Evolutionary conservation across 2,329 filamentous ascomycete species (phyloP), one percentile per base, ranked within the genome.

Genomic region (Monilinia fructigena): DNA sequence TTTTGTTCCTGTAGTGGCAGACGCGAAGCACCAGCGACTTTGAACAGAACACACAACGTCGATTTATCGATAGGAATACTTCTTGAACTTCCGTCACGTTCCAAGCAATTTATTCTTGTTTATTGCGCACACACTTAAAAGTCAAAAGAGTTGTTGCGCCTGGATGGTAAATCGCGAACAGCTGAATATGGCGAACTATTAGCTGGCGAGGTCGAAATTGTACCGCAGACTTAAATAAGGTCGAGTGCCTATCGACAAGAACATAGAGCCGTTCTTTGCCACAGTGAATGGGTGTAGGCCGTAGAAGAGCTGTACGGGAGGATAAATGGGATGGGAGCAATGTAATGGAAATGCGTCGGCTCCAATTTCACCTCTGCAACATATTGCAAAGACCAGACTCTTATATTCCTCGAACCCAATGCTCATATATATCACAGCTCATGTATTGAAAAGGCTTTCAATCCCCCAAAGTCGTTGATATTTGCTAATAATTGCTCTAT

Each of bases 401-500:
- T 56, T 58, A 26, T 40, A 14, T 48, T 64, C 42, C 40, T 64
- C 53, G 31, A 31, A 53, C 55, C 63, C 35, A 28, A 52, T 68
- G 67, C 67, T 72, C 70, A 71, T 67, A 70, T 67, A 70, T 71
- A 72, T 74, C 70, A 75, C 69, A 71, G 42, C 69, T 72, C 70
- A 72, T 60, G 54, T 56, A 47, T 68, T 63, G 66, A 65, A 62
- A 70, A 69, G 50, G 62, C 69, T 66, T 67, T 69, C 53, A 58
- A 61, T 66, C 68, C 35, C 63, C 70, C 70, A 67, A 68, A 68
- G 69, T 72, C 66, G 69, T 63, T 66, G 66, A 42, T 60, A 53
- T 71, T 70, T 70, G 70, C 70, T 71, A 68, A 74, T 68, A 71
- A 70, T 74, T 74, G 69, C 73, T 50, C 58, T 73, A 75, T 72